Percentiles rank a stretch among this genome's conserved stretches.
Evolutionary conservation across 768 basidiomycete genomes (phyloP).

Genomic region (Suillus paluster): DNA sequence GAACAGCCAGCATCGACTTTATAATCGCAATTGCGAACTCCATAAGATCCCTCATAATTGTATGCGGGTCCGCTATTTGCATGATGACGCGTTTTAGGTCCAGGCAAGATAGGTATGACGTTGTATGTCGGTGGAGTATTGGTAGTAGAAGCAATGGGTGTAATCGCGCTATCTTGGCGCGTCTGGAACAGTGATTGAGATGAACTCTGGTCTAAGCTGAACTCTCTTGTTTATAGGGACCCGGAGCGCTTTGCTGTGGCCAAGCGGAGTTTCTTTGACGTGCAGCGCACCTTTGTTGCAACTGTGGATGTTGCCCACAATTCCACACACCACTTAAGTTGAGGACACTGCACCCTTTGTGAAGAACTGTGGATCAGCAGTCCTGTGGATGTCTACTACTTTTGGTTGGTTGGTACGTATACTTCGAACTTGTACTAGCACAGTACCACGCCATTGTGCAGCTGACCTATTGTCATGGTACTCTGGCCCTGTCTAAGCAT

Average conservation of each 20-base stretch:
- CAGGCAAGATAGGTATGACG: neutral
- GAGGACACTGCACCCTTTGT: neutral
- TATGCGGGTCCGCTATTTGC: neutral
- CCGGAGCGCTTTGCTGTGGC: conserved; percentile 1
- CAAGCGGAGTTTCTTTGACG: conserved; percentile 1
- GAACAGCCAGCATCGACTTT: neutral
- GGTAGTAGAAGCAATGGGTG: neutral
- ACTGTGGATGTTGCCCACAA: conserved; percentile 1
- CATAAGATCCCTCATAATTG: neutral
- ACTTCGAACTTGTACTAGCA: neutral
- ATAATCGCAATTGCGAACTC: neutral
- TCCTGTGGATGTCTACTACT: neutral
- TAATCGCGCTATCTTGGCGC: neutral
- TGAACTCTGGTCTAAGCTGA: neutral
- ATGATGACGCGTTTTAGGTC: neutral
- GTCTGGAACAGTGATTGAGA: neutral
- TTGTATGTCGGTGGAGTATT: conserved; percentile 1
- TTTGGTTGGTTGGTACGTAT: neutral
- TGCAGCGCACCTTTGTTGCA: conserved; percentile 3
- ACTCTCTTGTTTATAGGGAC: neutral
- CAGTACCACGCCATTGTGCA: too few species aligned
- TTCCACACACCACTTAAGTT: neutral
- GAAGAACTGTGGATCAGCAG: neutral
- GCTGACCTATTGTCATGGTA: too few species aligned
- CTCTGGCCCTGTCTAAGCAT: neutral